These are phyloP conservation scores for Hypericum perforatum DNA, from an alignment of 345 rosid species.

Conservation along the genomic window DNA sequence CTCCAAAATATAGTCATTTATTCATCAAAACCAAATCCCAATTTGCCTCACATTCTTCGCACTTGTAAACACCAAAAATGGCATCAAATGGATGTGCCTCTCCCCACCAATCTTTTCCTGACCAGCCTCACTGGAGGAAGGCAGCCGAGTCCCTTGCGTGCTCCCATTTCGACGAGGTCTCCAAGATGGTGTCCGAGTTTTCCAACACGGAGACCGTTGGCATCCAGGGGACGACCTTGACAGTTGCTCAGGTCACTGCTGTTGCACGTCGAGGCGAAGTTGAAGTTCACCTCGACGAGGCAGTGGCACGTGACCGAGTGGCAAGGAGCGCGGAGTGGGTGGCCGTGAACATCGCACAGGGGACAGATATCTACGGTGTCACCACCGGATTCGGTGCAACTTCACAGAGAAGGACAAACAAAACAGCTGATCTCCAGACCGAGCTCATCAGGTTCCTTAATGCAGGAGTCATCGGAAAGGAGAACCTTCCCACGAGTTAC, in stretches of 20 bases:
- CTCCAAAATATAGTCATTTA: too few relatives aligned
- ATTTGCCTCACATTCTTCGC: too few relatives aligned
- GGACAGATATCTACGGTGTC: slow-evolving; percentile 39
- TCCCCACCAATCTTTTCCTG: too few relatives aligned
- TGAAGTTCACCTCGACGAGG: slow-evolving; percentile 18
- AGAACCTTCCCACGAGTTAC: slow-evolving; percentile 24
- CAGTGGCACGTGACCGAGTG: slow-evolving; percentile 27
- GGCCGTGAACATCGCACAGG: slow-evolving; percentile 20
- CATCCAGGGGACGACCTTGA: slow-evolving; percentile 31
- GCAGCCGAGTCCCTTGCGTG: slow-evolving; percentile 25
- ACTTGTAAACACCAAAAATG: too few relatives aligned
- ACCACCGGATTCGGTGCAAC: slow-evolving; percentile 44
- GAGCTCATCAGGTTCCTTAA: slow-evolving; percentile 47
- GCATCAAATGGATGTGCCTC: too few relatives aligned
- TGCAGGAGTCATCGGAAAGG: slow-evolving; percentile 35
- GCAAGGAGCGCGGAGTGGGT: slow-evolving; percentile 34
- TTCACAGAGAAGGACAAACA: slow-evolving; percentile 32
- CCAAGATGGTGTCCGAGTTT: slow-evolving; percentile 25
- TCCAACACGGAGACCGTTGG: slow-evolving; percentile 15
- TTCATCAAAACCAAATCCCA: too few relatives aligned
- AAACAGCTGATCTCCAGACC: slow-evolving; percentile 25
- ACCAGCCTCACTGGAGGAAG: slow-evolving; percentile 22
- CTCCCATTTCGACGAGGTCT: slow-evolving; percentile 28
- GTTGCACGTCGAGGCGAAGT: slow-evolving; percentile 22
- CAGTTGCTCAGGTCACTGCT: slow-evolving; percentile 36